Percentiles rank a stretch among this genome's conserved stretches.
phyloP scores from a whole-genome alignment of 768 basidiomycete genomes.

The Suillus sp. region DNA sequence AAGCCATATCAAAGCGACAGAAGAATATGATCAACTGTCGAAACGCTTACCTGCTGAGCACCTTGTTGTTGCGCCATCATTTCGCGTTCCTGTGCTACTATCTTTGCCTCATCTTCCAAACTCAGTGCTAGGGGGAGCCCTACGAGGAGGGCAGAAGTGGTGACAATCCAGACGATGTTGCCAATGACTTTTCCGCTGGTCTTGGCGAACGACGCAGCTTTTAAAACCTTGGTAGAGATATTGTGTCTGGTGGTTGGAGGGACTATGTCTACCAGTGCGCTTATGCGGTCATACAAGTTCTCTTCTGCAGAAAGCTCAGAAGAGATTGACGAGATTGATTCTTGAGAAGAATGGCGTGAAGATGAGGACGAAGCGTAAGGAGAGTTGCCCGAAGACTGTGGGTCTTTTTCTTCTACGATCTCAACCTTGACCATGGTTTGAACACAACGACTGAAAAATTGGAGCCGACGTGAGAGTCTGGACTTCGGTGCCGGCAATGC shows the following conservation, averaged over 20 bases:
- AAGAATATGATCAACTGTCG: constrained; percentile 9
- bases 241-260: constrained; percentile 85
- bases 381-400: constrained; percentile 47
- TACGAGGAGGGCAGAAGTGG: constrained; percentile 90
- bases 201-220: constrained; percentile 65
- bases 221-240: constrained; percentile 61
- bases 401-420: constrained; percentile 83
- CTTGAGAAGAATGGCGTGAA: constrained; percentile 66
- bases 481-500: constrained; percentile 31
- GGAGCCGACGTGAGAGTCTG: constrained; percentile 24
- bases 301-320: constrained; percentile 77
- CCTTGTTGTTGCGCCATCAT: constrained; percentile 92
- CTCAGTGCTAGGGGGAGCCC: constrained; percentile 91
- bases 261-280: constrained; percentile 94
- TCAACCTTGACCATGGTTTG: constrained; percentile 88
- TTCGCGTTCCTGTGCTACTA: constrained; percentile 93
- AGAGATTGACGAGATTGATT: constrained; percentile 77
- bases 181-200: constrained; percentile 74
- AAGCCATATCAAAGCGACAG: constrained; percentile 5
- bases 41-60: constrained; percentile 73
- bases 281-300: constrained; percentile 82
- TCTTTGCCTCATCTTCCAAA: constrained; percentile 94
- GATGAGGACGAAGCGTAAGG: constrained; percentile 78
- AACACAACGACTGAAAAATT: constrained; percentile 10
- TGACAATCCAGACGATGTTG: constrained; percentile 92